Conservation (phyloP, 148 eudicot genomes). For the Camellia lanceoleosa region DNA sequence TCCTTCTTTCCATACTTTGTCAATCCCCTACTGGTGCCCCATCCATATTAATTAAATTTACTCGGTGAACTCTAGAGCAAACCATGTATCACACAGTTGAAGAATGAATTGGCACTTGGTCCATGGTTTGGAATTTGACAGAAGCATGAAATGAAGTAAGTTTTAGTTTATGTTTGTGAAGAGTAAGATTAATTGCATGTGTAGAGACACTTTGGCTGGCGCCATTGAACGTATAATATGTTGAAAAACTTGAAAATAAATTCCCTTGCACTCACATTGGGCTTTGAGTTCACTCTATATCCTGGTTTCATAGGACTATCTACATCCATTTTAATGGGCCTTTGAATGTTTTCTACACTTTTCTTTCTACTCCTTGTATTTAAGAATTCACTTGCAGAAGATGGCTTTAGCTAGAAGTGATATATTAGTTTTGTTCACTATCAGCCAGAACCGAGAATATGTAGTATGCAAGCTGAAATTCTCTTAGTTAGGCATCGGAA, state of each 20-base stretch:
- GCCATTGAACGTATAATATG: not conserved
- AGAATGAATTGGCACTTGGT: too few species aligned
- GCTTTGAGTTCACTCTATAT: not conserved
- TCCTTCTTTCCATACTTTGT: not conserved
- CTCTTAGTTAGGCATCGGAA: not conserved
- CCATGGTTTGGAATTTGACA: too few species aligned
- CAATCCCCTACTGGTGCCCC: not conserved
- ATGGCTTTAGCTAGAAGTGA: not conserved
- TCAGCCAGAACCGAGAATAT: not conserved
- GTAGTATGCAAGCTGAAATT: not conserved
- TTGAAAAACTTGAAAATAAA: not conserved
- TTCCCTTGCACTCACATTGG: not conserved
- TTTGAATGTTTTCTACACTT: not conserved
- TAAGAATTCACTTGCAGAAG: not conserved
- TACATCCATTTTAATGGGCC: not conserved
- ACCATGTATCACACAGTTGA: too few species aligned
- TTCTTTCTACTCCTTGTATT: not conserved
- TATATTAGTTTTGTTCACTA: not conserved
- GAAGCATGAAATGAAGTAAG: too few species aligned
- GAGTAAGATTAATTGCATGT: not conserved
- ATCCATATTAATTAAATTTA: not conserved
- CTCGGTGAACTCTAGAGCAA: too few species aligned
- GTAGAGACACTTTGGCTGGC: not conserved
- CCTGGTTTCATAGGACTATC: not conserved
- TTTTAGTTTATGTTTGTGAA: too few species aligned